Conservation (phyloP, 805 yeast species). For the Candida verbasci region DNA sequence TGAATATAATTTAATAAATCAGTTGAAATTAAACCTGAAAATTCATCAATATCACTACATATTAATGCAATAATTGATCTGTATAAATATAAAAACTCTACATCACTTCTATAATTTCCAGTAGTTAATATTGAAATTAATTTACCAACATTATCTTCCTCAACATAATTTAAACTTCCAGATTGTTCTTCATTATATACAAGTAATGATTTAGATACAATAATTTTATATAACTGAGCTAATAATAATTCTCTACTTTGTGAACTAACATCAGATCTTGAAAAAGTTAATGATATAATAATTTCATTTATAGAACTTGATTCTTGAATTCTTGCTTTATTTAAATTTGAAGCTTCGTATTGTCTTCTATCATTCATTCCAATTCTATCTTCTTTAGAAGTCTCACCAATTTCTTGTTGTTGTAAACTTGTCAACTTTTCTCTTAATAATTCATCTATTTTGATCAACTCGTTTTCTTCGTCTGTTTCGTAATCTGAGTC, state of each 20-base stretch:
- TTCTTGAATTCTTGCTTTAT: constrained; percentile 31
- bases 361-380: constrained; percentile 11
- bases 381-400: constrained; percentile 11
- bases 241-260: constrained; percentile 45
- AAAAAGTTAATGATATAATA: constrained; percentile 34
- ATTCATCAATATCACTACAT: constrained; percentile 49
- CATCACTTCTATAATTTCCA: constrained; percentile 30
- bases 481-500: constrained; percentile 33
- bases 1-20: constrained; percentile 26
- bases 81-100: constrained; percentile 39
- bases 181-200: constrained; percentile 31
- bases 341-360: constrained; percentile 22
- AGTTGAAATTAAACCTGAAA: constrained; percentile 32
- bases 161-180: constrained; percentile 34
- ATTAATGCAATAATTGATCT: constrained; percentile 39
- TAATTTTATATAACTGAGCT: constrained; percentile 47
- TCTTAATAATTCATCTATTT: constrained; percentile 31
- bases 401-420: constrained; percentile 11
- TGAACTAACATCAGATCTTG: constrained; percentile 44
- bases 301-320: constrained; percentile 41
- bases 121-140: constrained; percentile 30
- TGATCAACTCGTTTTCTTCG: constrained; percentile 32
- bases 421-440: constrained; percentile 29
- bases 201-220: constrained; percentile 37
- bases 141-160: constrained; percentile 30